phyloP scores from a whole-genome alignment of 192 early-diverging fungal genomes.

The Gigaspora rosea region DNA sequence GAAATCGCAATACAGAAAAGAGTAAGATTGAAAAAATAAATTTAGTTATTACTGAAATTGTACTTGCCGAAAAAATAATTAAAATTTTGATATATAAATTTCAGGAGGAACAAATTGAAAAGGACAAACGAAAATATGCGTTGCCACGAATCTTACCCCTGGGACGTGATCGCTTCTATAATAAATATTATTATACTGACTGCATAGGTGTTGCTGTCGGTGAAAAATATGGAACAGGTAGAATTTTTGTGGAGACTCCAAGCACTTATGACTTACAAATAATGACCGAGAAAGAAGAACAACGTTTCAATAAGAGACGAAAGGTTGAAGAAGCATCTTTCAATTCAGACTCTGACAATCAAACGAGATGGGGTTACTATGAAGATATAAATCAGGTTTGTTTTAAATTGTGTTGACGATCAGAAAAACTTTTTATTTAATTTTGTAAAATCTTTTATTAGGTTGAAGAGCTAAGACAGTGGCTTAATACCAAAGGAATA shows the following conservation, averaged over 20 bases:
- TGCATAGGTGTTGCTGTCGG: constrained; percentile 60
- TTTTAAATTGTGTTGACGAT: not conserved
- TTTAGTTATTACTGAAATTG: not conserved
- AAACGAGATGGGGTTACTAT: constrained; percentile 39
- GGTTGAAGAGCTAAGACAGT: constrained; percentile 66
- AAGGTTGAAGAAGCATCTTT: constrained; percentile 30
- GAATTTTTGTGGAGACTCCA: constrained; percentile 61
- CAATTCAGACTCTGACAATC: constrained; percentile 24
- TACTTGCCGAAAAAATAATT: not conserved
- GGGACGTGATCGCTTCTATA: constrained; percentile 83
- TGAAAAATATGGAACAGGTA: constrained; percentile 52
- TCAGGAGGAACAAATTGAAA: constrained; percentile 70
- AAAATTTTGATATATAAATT: not conserved
- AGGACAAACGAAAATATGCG: constrained; percentile 63
- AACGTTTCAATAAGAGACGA: constrained; percentile 34
- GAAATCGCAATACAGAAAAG: constrained; percentile 53
- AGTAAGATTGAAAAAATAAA: constrained; percentile 6
- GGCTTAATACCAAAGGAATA: constrained; percentile 78
- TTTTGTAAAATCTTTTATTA: constrained; percentile 34
- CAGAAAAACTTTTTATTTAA: not conserved
- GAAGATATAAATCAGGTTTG: constrained; percentile 47
- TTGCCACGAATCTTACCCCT: constrained; percentile 71
- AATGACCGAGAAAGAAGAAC: constrained; percentile 44
- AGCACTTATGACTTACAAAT: constrained; percentile 52
- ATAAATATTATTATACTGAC: constrained; percentile 92